These are phyloP conservation scores for Lodderomyces metapsilosis DNA, from an alignment of 1,139 yeast genomes.

Conservation along the genomic window DNA sequence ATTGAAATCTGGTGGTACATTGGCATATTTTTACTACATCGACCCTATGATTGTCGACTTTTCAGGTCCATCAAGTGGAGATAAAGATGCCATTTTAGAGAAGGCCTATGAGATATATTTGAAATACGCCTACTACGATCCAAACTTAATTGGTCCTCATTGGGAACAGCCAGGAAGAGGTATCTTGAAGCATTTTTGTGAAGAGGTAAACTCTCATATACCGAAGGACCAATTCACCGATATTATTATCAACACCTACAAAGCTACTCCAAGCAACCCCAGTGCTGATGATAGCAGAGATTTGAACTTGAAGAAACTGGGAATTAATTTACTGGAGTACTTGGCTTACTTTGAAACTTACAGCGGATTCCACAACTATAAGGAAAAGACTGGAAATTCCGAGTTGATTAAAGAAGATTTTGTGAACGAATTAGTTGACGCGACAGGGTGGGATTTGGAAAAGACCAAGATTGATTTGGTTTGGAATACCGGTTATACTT, in stretches of 20 bases:
- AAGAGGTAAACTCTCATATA: constrained; percentile 30
- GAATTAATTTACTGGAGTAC: constrained; percentile 24
- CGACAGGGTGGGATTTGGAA: constrained; percentile 31
- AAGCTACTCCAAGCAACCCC: constrained; percentile 19
- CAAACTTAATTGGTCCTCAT: constrained; percentile 36
- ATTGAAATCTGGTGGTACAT: constrained; percentile 35
- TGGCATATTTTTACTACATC: constrained; percentile 45
- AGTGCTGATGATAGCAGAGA: constrained; percentile 20
- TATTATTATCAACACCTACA: constrained; percentile 25
- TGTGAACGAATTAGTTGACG: constrained; percentile 23
- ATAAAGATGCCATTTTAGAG: constrained; percentile 19
- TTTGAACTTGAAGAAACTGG: constrained; percentile 23
- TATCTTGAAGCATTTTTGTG: constrained; percentile 28
- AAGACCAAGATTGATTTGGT: constrained; percentile 32
- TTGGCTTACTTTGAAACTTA: constrained; percentile 35
- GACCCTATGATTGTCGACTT: constrained; percentile 39
- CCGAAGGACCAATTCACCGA: constrained; percentile 30
- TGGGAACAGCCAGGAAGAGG: constrained; percentile 49
- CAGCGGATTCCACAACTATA: constrained; percentile 37
- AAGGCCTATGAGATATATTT: constrained; percentile 27
- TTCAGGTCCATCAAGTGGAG: constrained; percentile 15
- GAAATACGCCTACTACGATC: constrained; percentile 38
- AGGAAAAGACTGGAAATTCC: constrained; percentile 27
- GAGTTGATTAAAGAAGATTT: constrained; percentile 22
- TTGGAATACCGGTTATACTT: constrained; percentile 44